Evolutionary conservation across 805 yeast species (phyloP), one percentile per base, ranked within the genome.

Genomic region (Metschnikowia lunata): DNA sequence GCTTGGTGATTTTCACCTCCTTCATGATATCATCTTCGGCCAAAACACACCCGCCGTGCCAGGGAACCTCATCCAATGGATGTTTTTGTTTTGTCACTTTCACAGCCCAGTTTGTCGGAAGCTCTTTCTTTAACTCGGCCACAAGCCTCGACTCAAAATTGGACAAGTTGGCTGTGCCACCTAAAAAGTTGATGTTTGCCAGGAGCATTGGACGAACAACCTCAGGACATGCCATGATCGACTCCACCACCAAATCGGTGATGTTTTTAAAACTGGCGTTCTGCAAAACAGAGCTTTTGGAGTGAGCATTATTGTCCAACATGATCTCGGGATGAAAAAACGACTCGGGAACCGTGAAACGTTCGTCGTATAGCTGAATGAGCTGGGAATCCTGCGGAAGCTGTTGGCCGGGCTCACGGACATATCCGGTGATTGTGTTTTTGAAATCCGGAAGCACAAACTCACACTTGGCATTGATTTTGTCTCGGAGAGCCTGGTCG

Each of bases 361-460:
- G 66, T 62, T 93, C 99, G 61, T 91, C 97, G 26, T 72, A 74
- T 6, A 93, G 71, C 39, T 74, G 67, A 31, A 91, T 66, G 1
- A 82, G 72, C 61, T 90, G 97, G 9, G 76, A 69, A 38, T 80
- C 84, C 18, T 66, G 72, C 2, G 75, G 45, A 6, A 52, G 59
- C 10, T 61, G 52, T 34, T 56, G 51, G 26, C 51, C 48, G 8
- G 72, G 67, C 7, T 72, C 47, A 18, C 52, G 62, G 1, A 85
- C 79, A 56, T 82, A 85, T 0, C 99, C 99, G 8, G 81, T 71
- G 36, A 82, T 76, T 7, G 89, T 83, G 1, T 87, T 83, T 56
- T 85, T 87, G 61, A 83, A 85, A 60, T 90, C 96, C 0, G 99
- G 99, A 34, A 93, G 67, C 0, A 88, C 85, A 57, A 88, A 91